Evolutionary conservation across 768 basidiomycete species (phyloP).

Genomic region (Panus rudis): DNA sequence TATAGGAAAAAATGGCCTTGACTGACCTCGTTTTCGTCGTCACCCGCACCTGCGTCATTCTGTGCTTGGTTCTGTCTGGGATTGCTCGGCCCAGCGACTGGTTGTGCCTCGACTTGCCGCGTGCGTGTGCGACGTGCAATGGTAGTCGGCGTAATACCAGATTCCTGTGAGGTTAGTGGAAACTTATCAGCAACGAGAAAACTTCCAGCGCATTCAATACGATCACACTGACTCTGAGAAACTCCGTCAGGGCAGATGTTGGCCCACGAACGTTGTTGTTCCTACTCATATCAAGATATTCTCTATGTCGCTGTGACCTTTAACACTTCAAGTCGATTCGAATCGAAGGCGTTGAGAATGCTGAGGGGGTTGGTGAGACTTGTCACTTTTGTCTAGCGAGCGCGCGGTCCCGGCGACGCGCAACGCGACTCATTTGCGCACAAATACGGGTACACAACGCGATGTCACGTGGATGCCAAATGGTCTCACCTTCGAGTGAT

Average conservation of each 20-base stretch:
- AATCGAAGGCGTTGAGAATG: neutral
- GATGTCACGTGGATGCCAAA: too few species aligned
- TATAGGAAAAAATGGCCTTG: conserved; percentile 1
- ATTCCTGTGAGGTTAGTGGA: conserved; percentile 29
- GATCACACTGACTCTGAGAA: conserved; percentile 49
- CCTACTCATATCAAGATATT: too few species aligned
- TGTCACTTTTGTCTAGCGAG: too few species aligned
- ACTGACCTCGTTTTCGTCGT: conserved; percentile 10
- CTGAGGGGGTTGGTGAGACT: neutral
- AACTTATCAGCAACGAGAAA: neutral
- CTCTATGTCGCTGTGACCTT: too few species aligned
- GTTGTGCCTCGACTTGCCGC: conserved; percentile 20
- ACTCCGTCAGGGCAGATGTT: conserved; percentile 78
- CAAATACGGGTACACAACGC: neutral
- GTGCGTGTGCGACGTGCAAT: conserved; percentile 33
- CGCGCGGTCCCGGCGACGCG: too few species aligned
- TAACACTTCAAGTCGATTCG: too few species aligned
- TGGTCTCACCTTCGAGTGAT: too few species aligned
- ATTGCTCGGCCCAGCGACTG: conserved; percentile 26
- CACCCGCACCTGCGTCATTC: too few species aligned
- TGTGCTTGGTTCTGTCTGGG: conserved; percentile 25
- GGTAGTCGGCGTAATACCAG: conserved; percentile 41
- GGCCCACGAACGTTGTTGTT: conserved; percentile 70
- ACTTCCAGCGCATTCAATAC: neutral
- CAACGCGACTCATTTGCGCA: conserved; percentile 2